Conservation (phyloP, 345 rosid species). For the Brassica cretica region DNA sequence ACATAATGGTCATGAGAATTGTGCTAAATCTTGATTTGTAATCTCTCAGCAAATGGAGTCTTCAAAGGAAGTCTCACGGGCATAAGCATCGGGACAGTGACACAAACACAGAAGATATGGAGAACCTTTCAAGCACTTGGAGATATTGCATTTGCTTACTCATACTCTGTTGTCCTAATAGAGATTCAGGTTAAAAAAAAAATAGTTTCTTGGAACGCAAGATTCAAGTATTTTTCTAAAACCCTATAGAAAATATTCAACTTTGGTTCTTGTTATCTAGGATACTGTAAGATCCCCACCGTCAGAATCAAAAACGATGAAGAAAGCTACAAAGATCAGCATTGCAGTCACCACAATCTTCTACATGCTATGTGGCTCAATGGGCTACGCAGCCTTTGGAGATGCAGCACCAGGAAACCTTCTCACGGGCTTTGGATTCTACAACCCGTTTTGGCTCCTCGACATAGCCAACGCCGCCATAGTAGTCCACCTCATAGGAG, state of each 20-base stretch:
- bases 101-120: slow-evolving; percentile 75
- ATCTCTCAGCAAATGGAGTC: slow-evolving; percentile 47
- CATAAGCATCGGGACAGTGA: slow-evolving; percentile 60
- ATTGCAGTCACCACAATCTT: slow-evolving; percentile 43
- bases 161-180: slow-evolving; percentile 67
- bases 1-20: background rate
- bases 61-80: slow-evolving; percentile 77
- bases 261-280: slow-evolving; percentile 13
- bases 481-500: slow-evolving; percentile 69
- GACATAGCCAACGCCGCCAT: slow-evolving; percentile 71
- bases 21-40: background rate
- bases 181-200: slow-evolving; percentile 67
- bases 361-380: slow-evolving; percentile 64
- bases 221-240: background rate
- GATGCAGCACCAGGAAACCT: slow-evolving; percentile 72
- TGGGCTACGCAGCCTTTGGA: slow-evolving; percentile 78
- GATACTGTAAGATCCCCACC: slow-evolving; percentile 54
- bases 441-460: slow-evolving; percentile 72
- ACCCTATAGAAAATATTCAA: background rate
- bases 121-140: slow-evolving; percentile 86
- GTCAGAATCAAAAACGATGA: slow-evolving; percentile 48
- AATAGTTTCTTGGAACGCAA: background rate
- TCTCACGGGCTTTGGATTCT: slow-evolving; percentile 75
- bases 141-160: slow-evolving; percentile 83
- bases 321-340: slow-evolving; percentile 45